Percentiles rank a stretch among this genome's conserved stretches.
These are phyloP conservation scores for Hyaloscypha hepaticicola DNA, from an alignment of 495 filamentous ascomycete species.

Conservation along the genomic window DNA sequence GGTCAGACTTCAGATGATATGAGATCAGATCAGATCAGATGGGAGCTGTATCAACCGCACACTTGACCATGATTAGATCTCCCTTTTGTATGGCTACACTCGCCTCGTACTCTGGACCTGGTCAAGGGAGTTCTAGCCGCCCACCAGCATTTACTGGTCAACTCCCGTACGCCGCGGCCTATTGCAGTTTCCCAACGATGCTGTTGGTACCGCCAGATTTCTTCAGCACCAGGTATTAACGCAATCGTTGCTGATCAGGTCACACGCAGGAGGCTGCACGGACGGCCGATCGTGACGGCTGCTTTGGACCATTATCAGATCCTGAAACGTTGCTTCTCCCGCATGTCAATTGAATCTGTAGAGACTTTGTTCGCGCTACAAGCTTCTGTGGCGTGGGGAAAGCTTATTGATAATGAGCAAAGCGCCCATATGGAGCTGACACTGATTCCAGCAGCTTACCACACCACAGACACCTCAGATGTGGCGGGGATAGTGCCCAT, in stretches of 20 bases:
- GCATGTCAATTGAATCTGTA: neutral
- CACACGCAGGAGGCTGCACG: neutral
- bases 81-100: neutral
- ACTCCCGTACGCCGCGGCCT: neutral
- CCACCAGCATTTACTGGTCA: constrained; percentile 1
- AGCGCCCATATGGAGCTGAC: constrained; percentile 1
- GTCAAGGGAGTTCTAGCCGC: constrained; percentile 1
- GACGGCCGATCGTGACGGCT: neutral
- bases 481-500: neutral
- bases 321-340: neutral
- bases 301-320: neutral
- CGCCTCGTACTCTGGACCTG: neutral
- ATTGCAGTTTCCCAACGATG: neutral
- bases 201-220: neutral
- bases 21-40: constrained; percentile 1
- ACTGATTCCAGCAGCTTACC: neutral
- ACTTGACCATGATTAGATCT: neutral
- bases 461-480: neutral
- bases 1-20: neutral
- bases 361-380: neutral
- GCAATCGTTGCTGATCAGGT: neutral
- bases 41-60: too few relatives aligned
- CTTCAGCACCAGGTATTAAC: neutral
- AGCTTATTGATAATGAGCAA: constrained; percentile 1
- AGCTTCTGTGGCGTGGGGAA: neutral